Evolutionary conservation across 768 basidiomycete genomes (phyloP), one percentile per base, ranked within the genome.

Genomic region (Mycena galericulata): DNA sequence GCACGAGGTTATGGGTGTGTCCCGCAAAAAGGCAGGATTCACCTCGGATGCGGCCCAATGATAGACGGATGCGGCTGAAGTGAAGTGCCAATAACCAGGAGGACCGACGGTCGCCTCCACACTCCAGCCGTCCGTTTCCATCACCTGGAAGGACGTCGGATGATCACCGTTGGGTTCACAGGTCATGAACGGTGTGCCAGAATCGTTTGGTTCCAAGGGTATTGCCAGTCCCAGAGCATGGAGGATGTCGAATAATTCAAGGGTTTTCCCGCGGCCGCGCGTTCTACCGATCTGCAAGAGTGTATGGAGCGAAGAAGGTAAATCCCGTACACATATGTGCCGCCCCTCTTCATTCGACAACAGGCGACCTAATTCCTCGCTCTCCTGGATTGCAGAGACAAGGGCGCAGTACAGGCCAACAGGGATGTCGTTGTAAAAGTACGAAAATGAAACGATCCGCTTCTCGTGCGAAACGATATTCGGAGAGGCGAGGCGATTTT

Each of bases 71-170:
- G 87, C 90, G 12, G 73, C 71, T 17, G 81, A 76, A 53, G 85
- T 85, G 71, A 94, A 88, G 40, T 84, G 79, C 90, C 92, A 95
- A 78, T 90, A 92, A 2, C 74, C 74, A 0, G 92, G 91, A 0
- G 88, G 86, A n/a, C 79, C 70, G 59, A 79, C 76, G 10, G 86
- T 82, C 18, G 81, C 82, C 45, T 79, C 83, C 32, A 78, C 72
- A 29, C 82, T 83, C 83, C 86, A 86, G 15, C 79, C 83, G 22
- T 85, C 83, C 27, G 79, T 70, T 1, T 82, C 74, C 22, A 81
- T 79, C n/a, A 78, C 67, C 32, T 86, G 85, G 67, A 89, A 90
- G 7, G 82, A 71, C 3, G 78, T 79, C 24, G 88, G 85, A 70
- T 86, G 82, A 2, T 80, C 80, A 9, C 78, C 81, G 11, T 80